These are phyloP conservation scores for Gigaspora rosea DNA, from an alignment of 192 early-diverging fungal species.

Conservation along the genomic window DNA sequence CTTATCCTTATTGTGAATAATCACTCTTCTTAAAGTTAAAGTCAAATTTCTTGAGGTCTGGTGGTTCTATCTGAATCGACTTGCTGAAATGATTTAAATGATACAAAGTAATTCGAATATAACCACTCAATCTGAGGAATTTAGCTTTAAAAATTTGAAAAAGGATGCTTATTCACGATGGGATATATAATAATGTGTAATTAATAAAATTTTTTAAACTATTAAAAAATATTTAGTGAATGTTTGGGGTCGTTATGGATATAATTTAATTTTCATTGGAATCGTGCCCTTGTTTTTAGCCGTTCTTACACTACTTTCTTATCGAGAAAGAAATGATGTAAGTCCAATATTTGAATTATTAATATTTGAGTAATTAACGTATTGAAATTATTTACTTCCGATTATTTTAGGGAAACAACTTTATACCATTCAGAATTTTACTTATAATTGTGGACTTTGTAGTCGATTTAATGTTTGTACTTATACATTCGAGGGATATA, in stretches of 20 bases:
- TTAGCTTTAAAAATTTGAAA: too few species aligned
- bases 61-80: not conserved
- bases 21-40: too few species aligned
- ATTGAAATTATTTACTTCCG: not conserved
- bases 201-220: not conserved
- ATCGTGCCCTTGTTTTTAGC: not conserved
- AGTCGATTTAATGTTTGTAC: not conserved
- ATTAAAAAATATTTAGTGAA: not conserved
- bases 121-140: not conserved
- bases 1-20: too few species aligned
- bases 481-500: not conserved
- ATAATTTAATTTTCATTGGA: not conserved
- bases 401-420: not conserved
- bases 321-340: not conserved
- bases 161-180: too few species aligned
- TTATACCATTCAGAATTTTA: slow-evolving; percentile 14
- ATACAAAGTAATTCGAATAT: not conserved
- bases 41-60: too few species aligned
- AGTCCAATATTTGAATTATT: not conserved
- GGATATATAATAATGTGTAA: not conserved
- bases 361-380: not conserved
- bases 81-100: not conserved
- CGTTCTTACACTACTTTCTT: not conserved
- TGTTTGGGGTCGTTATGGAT: slow-evolving; percentile 10
- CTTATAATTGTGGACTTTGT: slow-evolving; percentile 3